A percentile compares a stretch with the other conserved stretches of the same genome.
These are phyloP conservation scores for Auriscalpium microsporum DNA, from an alignment of 768 basidiomycete species.

Conservation along the genomic window DNA sequence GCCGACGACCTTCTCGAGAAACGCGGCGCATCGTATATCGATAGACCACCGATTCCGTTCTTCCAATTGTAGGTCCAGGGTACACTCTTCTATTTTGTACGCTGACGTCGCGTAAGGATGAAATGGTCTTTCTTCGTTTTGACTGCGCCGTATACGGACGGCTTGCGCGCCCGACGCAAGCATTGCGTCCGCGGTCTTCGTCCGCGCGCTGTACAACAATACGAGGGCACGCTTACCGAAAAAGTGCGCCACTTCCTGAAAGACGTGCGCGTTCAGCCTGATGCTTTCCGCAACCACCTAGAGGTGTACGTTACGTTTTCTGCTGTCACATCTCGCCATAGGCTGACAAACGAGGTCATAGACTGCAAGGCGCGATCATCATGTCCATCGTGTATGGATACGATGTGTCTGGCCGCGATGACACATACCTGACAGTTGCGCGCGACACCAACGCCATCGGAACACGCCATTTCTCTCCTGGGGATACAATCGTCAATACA, in stretches of 20 bases:
- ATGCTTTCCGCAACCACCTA: background rate
- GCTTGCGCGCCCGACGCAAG: background rate
- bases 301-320: background rate
- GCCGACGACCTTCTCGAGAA: slow-evolving; percentile 38
- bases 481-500: background rate
- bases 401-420: background rate
- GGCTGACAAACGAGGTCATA: background rate
- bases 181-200: background rate
- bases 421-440: background rate
- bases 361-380: background rate
- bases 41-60: slow-evolving; percentile 28
- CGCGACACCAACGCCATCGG: background rate
- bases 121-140: background rate
- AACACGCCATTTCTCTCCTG: background rate
- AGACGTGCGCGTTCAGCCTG: background rate
- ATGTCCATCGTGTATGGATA: background rate
- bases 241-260: background rate
- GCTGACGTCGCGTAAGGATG: background rate
- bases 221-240: background rate
- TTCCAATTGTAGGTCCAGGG: background rate
- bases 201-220: background rate
- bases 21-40: slow-evolving; percentile 39
- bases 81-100: background rate
- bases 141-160: background rate
- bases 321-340: no score